Percentiles rank a stretch among this genome's conserved stretches.
Evolutionary conservation across 352 stramenopile species (phyloP).

Genomic region (Pythium plurisporium): DNA sequence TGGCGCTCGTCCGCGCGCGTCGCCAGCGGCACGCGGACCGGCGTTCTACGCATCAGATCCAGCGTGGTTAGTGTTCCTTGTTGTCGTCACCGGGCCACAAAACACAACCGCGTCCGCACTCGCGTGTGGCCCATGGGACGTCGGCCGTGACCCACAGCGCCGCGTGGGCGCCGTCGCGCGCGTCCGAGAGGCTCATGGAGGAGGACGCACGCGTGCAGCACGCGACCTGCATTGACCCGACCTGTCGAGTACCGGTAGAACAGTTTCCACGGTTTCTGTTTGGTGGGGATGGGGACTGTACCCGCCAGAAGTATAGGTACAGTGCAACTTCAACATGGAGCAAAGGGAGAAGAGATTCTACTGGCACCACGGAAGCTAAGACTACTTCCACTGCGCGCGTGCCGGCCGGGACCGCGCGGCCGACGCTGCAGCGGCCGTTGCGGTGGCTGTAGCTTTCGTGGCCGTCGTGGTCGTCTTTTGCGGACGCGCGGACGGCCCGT

Average conservation of each 20-base stretch:
- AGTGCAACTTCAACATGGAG: neutral
- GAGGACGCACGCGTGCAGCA: neutral
- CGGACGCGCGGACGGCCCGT: neutral
- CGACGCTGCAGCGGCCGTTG: neutral
- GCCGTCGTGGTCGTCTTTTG: neutral
- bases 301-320: neutral
- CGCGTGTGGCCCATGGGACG: neutral
- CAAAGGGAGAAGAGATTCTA: too few relatives aligned
- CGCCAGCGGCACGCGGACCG: neutral
- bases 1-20: neutral
- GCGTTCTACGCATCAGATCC: neutral
- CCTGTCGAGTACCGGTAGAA: too few relatives aligned
- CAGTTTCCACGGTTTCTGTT: too few relatives aligned
- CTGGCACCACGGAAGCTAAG: too few relatives aligned
- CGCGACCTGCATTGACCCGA: neutral
- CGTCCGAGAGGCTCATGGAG: too few relatives aligned
- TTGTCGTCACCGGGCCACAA: conserved; percentile 10
- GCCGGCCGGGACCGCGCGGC: conserved; percentile 22
- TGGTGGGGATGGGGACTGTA: neutral
- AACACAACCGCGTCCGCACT: neutral
- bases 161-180: neutral
- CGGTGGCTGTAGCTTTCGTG: neutral
- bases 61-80: too few relatives aligned
- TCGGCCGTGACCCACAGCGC: neutral
- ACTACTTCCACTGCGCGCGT: conserved; percentile 53